Base-by-base conservation (phyloP, 2,329 filamentous ascomycete genomes). In the Aureobasidium sp. region DNA sequence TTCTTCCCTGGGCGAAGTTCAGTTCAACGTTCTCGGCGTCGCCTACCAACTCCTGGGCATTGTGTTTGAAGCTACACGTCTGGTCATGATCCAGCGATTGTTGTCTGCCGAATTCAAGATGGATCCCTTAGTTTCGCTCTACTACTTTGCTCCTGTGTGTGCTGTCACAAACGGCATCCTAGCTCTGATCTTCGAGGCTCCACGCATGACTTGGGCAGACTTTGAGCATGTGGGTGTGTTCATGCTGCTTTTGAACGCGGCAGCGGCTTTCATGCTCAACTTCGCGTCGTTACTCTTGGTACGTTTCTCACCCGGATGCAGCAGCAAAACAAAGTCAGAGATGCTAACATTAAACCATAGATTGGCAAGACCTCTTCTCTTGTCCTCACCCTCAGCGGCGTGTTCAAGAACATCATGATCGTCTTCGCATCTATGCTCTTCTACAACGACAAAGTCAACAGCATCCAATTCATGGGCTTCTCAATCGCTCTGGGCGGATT, bases 401-500 rank as follows among this genome's bases (percentile, higher is more conserved):
- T 67, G n/a, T 57, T 67, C 51, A 67, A 67, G 49, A 66, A 67
- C 49, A 67, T 67, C 59, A 60, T 67, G 59, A 66, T 67, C 36
- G 66, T 67, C 59, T 61, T 65, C 14, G 65, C 65, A 27, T 67
- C 66, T 0, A 66, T 67, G 61, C 50, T 67, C 44, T 61, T 67
- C 61, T 66, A 65, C 64, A 47, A 63, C 64, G 64, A 66, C 34
- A 63, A 65, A 16, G 66, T 67, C 21, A 62, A 62, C 11, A 42
- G 47, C 32, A 59, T 65, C 6, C 66, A 67, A 45, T 64, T 66
- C 61, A 59, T 67, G 48, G 66, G 66, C 39, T 67, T 66, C 78
- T 79, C 79, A 69, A 86, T 89, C 68, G 85, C 86, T 50, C 81
- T 89, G 16, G 77, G 76, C 62, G 86, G 85, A 67, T 86, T 89